phyloP scores from a whole-genome alignment of 495 filamentous ascomycete species.

The Aspergillus cavernicola region DNA sequence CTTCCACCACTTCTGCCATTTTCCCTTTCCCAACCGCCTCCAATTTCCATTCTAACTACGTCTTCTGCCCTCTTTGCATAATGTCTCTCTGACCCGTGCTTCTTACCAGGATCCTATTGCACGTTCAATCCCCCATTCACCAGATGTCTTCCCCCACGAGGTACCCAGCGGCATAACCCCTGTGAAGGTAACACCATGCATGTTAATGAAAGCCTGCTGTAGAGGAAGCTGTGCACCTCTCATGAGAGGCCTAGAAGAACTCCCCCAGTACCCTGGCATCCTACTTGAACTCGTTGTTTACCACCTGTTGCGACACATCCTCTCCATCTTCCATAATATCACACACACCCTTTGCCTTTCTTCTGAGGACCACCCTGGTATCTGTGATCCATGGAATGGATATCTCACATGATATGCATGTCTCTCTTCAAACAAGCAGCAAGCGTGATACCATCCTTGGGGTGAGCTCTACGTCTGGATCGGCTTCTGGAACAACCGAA shows the following conservation, averaged over 20 bases:
- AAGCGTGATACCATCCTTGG: neutral
- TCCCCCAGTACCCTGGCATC: neutral
- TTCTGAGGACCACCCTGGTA: neutral
- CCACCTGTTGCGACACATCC: neutral
- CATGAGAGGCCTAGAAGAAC: neutral
- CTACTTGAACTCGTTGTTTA: neutral
- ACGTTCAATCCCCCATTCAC: neutral
- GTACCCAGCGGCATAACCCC: neutral
- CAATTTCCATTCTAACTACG: neutral
- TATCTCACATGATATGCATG: conserved; percentile 1
- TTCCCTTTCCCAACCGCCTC: neutral
- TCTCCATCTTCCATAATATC: no score
- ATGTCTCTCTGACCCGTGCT: neutral
- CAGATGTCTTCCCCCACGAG: neutral
- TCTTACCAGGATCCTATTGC: conserved; percentile 1
- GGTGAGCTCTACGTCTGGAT: neutral
- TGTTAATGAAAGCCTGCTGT: neutral
- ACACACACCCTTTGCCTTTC: neutral
- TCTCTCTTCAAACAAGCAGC: neutral
- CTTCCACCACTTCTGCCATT: neutral
- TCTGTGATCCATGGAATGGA: neutral
- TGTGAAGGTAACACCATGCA: conserved; percentile 5
- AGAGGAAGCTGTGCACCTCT: neutral
- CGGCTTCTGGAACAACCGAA: neutral
- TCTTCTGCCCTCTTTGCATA: neutral